These are phyloP conservation scores for Neodidymelliopsis sp. DNA, from an alignment of 2,329 filamentous ascomycete genomes.

Conservation along the genomic window DNA sequence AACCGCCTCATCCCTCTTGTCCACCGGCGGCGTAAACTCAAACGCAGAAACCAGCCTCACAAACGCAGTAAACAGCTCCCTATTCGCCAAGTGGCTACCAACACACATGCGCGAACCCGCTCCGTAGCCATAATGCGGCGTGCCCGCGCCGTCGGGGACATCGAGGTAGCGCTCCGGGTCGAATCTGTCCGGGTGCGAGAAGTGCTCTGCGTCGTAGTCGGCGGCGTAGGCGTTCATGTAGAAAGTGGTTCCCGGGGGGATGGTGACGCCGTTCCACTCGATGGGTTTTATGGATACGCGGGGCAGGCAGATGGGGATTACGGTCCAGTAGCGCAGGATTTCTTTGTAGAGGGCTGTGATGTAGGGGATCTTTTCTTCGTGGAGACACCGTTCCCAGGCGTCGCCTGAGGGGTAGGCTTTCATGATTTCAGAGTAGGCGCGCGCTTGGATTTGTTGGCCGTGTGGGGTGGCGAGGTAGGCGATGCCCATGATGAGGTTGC, in stretches of 20 bases:
- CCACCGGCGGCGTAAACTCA: slow-evolving; percentile 52
- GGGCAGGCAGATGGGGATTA: slow-evolving; percentile 80
- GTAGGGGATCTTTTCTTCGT: slow-evolving; percentile 79
- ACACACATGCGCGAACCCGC: slow-evolving; percentile 57
- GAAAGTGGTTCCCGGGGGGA: slow-evolving; percentile 79
- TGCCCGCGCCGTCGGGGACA: slow-evolving; percentile 53
- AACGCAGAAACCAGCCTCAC: slow-evolving; percentile 58
- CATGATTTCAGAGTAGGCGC: slow-evolving; percentile 74
- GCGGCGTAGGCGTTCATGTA: slow-evolving; percentile 81
- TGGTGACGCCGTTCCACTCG: slow-evolving; percentile 68
- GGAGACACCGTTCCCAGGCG: slow-evolving; percentile 76
- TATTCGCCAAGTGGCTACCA: slow-evolving; percentile 55
- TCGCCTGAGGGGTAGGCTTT: slow-evolving; percentile 75
- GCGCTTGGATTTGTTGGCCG: slow-evolving; percentile 74
- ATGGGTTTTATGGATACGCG: slow-evolving; percentile 76
- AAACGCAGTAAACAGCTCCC: slow-evolving; percentile 56
- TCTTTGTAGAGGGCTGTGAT: slow-evolving; percentile 82
- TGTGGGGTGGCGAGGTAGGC: slow-evolving; percentile 74
- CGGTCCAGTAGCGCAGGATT: slow-evolving; percentile 78
- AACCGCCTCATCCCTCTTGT: slow-evolving; percentile 52
- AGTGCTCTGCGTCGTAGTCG: slow-evolving; percentile 74
- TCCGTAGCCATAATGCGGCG: slow-evolving; percentile 58
- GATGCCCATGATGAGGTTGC: slow-evolving; percentile 80
- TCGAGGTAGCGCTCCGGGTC: slow-evolving; percentile 74
- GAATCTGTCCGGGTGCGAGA: slow-evolving; percentile 69